Evolutionary conservation across 2,329 filamentous ascomycete species (phyloP), one percentile per base, ranked within the genome.

Genomic region (Alternaria atra): DNA sequence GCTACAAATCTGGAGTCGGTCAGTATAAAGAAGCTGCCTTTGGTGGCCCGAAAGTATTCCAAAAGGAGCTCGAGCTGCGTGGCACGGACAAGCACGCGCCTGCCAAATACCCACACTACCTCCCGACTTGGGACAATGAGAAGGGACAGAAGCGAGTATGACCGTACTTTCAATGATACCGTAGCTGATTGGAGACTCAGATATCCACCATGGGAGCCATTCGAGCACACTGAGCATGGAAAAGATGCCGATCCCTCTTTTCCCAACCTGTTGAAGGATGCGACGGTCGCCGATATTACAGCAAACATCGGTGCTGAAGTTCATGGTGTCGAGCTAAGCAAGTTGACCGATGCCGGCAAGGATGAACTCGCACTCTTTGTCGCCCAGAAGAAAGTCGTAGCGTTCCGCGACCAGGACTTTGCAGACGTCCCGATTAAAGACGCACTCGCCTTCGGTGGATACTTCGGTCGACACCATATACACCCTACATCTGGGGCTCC

Each of bases 391-490:
- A 93, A 93, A 73, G 90, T 94, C 6, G 90, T 65, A 82, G 86
- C 89, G 32, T 94, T 94, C 84, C 87, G 91, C 25, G 84, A 89
- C 71, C 91, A 94, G 73, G 90, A 94, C 66, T 80, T 85, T 43
- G 83, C 83, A 42, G 78, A 91, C 65, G 83, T 93, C 10, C 85
- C 90, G 7, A 93, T 94, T 71, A 77, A 86, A 29, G 84, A 91
- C 8, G 91, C 90, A 1, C 82, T 93, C 37, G 84, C 90, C 20
- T 89, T 88, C 65, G 91, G 88, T 51, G 84, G 86, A 53, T 93
- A 94, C 80, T 95, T 93, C 72, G 92, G 92, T 47, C 88, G 90
- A 8, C 90, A 91, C 69, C 92, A 95, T 80, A 91, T 94, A 59
- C 92, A 94, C 70, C 91, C 91, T 4, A 91, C 91, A 0, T 91